phyloP scores from a whole-genome alignment of 805 yeast species.

The Candida parachauliodes region DNA sequence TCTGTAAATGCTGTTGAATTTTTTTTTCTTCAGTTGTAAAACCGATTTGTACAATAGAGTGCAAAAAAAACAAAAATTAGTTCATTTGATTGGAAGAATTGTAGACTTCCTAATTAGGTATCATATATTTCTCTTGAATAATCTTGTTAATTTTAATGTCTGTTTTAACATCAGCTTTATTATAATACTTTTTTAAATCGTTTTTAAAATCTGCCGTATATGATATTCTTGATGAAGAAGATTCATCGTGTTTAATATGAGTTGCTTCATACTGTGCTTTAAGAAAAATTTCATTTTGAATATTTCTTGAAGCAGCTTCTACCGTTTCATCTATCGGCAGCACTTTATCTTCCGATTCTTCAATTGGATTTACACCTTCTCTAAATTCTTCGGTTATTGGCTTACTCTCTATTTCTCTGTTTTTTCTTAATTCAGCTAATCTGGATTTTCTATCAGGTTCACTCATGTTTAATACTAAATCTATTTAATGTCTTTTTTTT shows the following conservation, averaged over 20 bases:
- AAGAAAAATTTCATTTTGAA: constrained; percentile 18
- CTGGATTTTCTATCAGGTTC: constrained; percentile 18
- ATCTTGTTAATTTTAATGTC: constrained; percentile 22
- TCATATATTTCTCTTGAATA: constrained; percentile 20
- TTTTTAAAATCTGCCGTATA: constrained; percentile 29
- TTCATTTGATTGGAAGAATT: constrained; percentile 28
- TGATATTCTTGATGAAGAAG: not conserved
- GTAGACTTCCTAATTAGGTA: constrained; percentile 29
- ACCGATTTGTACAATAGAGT: not conserved
- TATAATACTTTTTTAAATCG: constrained; percentile 22
- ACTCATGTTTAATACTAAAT: too few species aligned
- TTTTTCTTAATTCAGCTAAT: constrained; percentile 15
- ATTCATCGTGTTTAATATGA: not conserved
- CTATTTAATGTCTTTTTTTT: not conserved
- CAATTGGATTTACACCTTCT: constrained; percentile 25
- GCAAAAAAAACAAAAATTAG: constrained; percentile 10
- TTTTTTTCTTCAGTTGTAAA: constrained; percentile 4
- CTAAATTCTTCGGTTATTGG: not conserved
- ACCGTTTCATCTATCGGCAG: not conserved
- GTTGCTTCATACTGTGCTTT: constrained; percentile 13
- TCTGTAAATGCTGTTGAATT: constrained; percentile 3
- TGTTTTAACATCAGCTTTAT: constrained; percentile 25
- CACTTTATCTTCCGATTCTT: constrained; percentile 13
- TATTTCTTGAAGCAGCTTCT: constrained; percentile 9
- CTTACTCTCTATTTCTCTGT: not conserved